Base-by-base conservation (phyloP, 2,329 filamentous ascomycete species). In the Alternaria sp. region DNA sequence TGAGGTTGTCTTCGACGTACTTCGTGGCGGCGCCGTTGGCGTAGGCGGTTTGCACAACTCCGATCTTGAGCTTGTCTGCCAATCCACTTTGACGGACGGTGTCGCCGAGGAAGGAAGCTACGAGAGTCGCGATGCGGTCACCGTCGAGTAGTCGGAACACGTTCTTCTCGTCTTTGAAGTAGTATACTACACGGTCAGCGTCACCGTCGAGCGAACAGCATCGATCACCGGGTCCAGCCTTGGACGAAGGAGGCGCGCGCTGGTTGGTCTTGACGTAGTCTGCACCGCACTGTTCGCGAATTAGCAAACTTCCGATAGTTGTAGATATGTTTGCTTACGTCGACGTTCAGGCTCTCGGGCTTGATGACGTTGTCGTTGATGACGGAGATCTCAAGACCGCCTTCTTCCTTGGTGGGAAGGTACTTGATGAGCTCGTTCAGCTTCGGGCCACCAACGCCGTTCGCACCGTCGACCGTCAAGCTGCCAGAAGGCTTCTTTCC, bases 201-300 rank as follows among this genome's bases (percentile, higher is more conserved):
- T 99, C 96, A 57, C 96, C 96, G 72, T 99, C 96, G 61, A 97
- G 87, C 9, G 95, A 97, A 80, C 92, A 95, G 85, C 90, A 95
- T 63, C 96, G 91, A 67, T 91, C 90, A 59, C 91, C 89, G 2
- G 89, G 86, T 30, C 88, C 86, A 46, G 92, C 92, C 79, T 94
- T 93, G 58, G 93, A 95, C 28, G 85, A 90, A 45, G 92, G 92
- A 55, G 96, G 96, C 63, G 93, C 92, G 68, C 94, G 89, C 84
- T 99, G 96, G 82, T 93, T 93, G 18, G 96, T 98, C 85, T 99
- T 99, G 81, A 99, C 96, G 73, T 89, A 98, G 82, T 99, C 96
- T 76, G 96, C 96, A 80, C 96, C 96, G 77, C 92, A 97, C 89
- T 96, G 72, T 44, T 37, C 15, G 21, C 2, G 20, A 25, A 44